These are phyloP conservation scores for Fusarium compactum DNA, from an alignment of 2,329 filamentous ascomycete genomes.

Conservation along the genomic window DNA sequence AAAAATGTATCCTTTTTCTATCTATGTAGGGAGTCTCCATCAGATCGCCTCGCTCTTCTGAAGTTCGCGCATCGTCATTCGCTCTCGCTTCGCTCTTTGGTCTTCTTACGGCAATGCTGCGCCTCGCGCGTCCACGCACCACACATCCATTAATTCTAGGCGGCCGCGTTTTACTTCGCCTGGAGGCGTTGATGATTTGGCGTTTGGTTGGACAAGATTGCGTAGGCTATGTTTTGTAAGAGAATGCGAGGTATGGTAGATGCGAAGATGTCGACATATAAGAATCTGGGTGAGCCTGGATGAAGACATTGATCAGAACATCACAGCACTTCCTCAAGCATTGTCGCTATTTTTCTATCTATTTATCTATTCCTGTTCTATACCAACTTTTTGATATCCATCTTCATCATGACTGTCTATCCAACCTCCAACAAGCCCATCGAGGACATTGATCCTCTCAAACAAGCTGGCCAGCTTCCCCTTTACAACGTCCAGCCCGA, in stretches of 20 bases:
- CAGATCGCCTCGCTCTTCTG: not conserved
- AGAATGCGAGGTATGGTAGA: slow-evolving; percentile 24
- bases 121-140: slow-evolving; percentile 20
- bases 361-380: not conserved
- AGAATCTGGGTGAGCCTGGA: slow-evolving; percentile 4
- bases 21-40: fast-evolving
- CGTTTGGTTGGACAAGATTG: slow-evolving; percentile 10
- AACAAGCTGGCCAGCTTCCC: slow-evolving; percentile 42
- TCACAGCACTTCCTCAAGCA: not conserved
- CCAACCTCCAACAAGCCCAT: slow-evolving; percentile 31
- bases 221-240: slow-evolving; percentile 15
- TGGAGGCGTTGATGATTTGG: not conserved
- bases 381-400: not conserved
- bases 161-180: slow-evolving; percentile 22
- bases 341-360: too few species aligned
- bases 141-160: slow-evolving; percentile 12
- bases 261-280: slow-evolving; percentile 31
- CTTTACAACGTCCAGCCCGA: slow-evolving; percentile 33
- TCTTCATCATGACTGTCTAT: slow-evolving; percentile 30
- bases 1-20: fast-evolving
- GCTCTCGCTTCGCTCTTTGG: not conserved
- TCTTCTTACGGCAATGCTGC: not conserved
- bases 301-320: not conserved
- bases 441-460: slow-evolving; percentile 38
- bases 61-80: not conserved